A percentile compares a stretch with the other conserved stretches of the same genome.
Conservation (phyloP, 106 monocot genomes). For the Dioscorea alata region DNA sequence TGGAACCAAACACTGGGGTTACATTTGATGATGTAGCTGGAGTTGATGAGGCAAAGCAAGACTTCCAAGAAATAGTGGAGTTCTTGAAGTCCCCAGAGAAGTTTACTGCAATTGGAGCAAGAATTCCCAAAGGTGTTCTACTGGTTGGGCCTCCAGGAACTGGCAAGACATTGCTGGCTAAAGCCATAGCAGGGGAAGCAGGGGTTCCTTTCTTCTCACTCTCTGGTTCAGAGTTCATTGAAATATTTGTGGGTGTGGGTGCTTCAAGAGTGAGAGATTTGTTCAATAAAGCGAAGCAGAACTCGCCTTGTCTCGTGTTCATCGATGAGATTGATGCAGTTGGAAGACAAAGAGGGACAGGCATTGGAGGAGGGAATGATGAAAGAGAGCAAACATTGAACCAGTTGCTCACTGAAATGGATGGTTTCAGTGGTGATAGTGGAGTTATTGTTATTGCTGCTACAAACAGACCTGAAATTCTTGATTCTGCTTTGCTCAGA, state of each 20-base stretch:
- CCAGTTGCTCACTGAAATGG: slow-evolving; percentile 75
- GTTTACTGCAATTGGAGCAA: slow-evolving; percentile 58
- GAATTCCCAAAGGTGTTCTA: slow-evolving; percentile 62
- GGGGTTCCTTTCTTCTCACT: slow-evolving; percentile 75
- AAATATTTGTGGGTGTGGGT: slow-evolving; percentile 77
- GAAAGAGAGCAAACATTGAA: slow-evolving; percentile 85
- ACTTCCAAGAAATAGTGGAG: slow-evolving; percentile 63
- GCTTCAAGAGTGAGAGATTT: slow-evolving; percentile 72
- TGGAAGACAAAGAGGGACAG: slow-evolving; percentile 54
- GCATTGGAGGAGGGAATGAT: slow-evolving; percentile 80
- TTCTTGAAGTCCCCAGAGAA: slow-evolving; percentile 61
- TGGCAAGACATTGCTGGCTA: slow-evolving; percentile 61
- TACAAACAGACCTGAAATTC: slow-evolving; percentile 69
- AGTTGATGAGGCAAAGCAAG: slow-evolving; percentile 76
- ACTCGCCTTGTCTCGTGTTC: slow-evolving; percentile 69
- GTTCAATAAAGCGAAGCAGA: slow-evolving; percentile 67
- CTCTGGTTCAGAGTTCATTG: slow-evolving; percentile 73
- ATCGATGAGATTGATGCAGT: slow-evolving; percentile 82
- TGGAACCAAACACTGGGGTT: slow-evolving; percentile 77
- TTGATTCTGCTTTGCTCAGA: slow-evolving; percentile 70
- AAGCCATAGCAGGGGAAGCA: slow-evolving; percentile 74
- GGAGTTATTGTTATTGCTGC: slow-evolving; percentile 80
- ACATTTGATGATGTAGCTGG: slow-evolving; percentile 82
- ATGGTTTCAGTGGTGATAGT: slow-evolving; percentile 60
- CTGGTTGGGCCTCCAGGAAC: slow-evolving; percentile 65